A percentile compares a stretch with the other conserved stretches of the same genome.
These are phyloP conservation scores for Apostasia ramifera DNA, from an alignment of 106 monocot species.

Conservation along the genomic window DNA sequence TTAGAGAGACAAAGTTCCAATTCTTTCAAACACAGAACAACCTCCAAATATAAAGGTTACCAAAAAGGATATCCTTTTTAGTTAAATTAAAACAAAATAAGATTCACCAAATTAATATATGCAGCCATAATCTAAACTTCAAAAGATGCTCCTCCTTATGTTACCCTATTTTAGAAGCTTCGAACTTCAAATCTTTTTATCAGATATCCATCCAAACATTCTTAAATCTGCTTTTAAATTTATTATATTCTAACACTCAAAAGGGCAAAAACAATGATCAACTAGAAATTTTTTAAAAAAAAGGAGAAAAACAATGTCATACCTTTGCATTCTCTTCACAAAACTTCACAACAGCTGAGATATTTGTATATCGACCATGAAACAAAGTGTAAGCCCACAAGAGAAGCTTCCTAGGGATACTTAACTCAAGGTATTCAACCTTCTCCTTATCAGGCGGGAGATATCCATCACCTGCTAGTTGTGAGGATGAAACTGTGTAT, in stretches of 20 bases:
- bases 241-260: not conserved
- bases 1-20: too few species aligned
- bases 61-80: too few species aligned
- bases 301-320: not conserved
- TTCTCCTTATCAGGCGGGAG: conserved; percentile 27
- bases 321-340: conserved; percentile 92
- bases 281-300: too few species aligned
- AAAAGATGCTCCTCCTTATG: not conserved
- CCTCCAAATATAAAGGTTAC: too few species aligned
- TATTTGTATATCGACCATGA: conserved; percentile 82
- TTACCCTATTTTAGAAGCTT: not conserved
- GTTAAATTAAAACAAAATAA: too few species aligned
- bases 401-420: conserved; percentile 95
- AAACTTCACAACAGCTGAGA: conserved; percentile 72
- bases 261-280: too few species aligned
- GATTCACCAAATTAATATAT: too few species aligned
- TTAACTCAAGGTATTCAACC: conserved; percentile 60
- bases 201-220: not conserved
- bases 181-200: not conserved
- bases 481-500: conserved; percentile 45
- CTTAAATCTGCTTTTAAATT: not conserved
- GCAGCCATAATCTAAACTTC: not conserved
- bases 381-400: conserved; percentile 84
- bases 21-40: too few species aligned
- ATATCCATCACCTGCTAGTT: conserved; percentile 23